Base-by-base conservation (phyloP, 2,329 filamentous ascomycete genomes). In the Xylaria multiplex region DNA sequence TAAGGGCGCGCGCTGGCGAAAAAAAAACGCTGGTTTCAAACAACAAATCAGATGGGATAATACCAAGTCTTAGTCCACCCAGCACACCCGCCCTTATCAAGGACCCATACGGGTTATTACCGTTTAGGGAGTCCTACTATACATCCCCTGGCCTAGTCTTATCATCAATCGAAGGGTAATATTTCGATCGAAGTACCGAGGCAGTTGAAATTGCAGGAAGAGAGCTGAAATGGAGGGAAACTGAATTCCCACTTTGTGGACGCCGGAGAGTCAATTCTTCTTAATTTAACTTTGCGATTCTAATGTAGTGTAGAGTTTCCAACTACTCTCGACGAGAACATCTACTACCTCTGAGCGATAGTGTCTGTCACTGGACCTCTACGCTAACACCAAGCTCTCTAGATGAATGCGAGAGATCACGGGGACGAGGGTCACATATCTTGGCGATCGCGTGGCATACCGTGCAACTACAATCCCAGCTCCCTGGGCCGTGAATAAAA, bases 11-110 rank as follows among this genome's bases (percentile, higher is more conserved):
- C 19, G 19, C 19, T 19, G 14, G 54, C n/a, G 56, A 22, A 32
- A 37, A 50, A 16, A 24, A 24, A 16, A 32, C 37, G 62, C 59
- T 37, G 27, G 35, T 59, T 22, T 45, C 13, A 48, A 37, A 57
- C 24, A 67, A 57, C 65, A 71, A 73, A 73, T 74, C 65, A 69
- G 54, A 72, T 73, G 71, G 56, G 67, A 72, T 70, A 72, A 73
- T 71, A 65, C 37, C 55, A 52, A 14, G 2, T 9, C n/a, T 54
- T 8, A 43, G 16, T 14, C 53, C 53, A 43, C 37, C 37, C 53
- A 6, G 27, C 43, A 19, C 37, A 42, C 52, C 56, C 58, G 66
- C 59, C 59, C 69, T 73, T 73, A 73, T 73, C 71, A 70, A 54
- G 4, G 52, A 59, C 50, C 52, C 45, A 57, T 56, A 49, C 35